Evolutionary conservation across 805 yeast genomes (phyloP).

Genomic region (Blastobotrys americana): DNA sequence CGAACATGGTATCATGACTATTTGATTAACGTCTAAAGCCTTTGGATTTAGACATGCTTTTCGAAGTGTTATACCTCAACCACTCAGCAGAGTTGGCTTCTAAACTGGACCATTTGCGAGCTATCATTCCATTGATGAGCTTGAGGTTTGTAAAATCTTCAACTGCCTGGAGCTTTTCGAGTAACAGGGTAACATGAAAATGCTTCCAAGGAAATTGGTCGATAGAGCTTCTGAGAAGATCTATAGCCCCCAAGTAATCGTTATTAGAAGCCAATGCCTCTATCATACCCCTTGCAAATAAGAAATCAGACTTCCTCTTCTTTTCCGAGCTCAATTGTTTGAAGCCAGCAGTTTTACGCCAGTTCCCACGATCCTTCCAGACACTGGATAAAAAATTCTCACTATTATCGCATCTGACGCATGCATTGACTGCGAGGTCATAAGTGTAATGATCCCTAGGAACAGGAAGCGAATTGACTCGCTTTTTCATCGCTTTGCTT

Average conservation of each 20-base stretch:
- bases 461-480: constrained; percentile 24
- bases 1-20: no score
- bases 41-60: not conserved
- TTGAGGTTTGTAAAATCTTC: not conserved
- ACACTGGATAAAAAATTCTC: constrained; percentile 52
- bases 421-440: constrained; percentile 58
- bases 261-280: constrained; percentile 48
- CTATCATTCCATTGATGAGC: not conserved
- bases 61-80: not conserved
- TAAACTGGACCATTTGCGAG: not conserved
- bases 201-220: constrained; percentile 64
- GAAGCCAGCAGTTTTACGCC: constrained; percentile 52
- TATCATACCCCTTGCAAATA: constrained; percentile 69
- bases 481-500: constrained; percentile 15
- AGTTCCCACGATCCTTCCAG: constrained; percentile 76
- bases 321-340: constrained; percentile 28
- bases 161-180: not conserved
- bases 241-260: constrained; percentile 59
- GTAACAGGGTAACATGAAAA: constrained; percentile 13
- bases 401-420: constrained; percentile 43
- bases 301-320: constrained; percentile 48
- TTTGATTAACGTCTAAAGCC: no score
- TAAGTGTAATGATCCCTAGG: constrained; percentile 46
- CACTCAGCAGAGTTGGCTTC: not conserved
- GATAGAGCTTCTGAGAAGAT: constrained; percentile 58